Evolutionary conservation across 306 rosid genomes (phyloP), one percentile per base, ranked within the genome.

Genomic region (Quercus variabilis): DNA sequence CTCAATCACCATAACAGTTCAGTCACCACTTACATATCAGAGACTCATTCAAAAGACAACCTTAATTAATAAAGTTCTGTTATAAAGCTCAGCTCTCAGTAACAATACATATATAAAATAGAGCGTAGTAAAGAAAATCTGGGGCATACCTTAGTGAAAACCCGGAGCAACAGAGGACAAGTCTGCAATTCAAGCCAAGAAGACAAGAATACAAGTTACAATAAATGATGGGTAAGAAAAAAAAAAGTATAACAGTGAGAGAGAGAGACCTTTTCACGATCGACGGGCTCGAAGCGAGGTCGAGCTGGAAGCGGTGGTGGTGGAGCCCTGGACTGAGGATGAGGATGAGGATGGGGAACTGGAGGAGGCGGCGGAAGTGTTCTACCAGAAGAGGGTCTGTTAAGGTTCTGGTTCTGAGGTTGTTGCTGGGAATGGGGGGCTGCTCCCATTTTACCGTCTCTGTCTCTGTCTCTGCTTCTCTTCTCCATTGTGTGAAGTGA

Each of bases 101-200:
- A 59, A 59, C 3, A 59, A 28, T 9, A 11, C 3, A 59, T 9
- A 58, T 23, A 13, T 11, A n/a, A 59, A 59, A 59, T 10, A 59
- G 31, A 59, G 4, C 30, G 64, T 21, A 3, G 54, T 3, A 31
- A 71, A 55, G 15, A 4, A 13, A 65, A 30, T 73, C 52, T 7
- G 74, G 17, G 23, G 9, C 83, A 25, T 86, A 93, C 95, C 98
- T 90, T 93, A 1, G 99, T 93, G 86, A 95, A 93, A 41, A 95
- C 99, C 75, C 98, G 91, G 55, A 95, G 96, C 58, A 95, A 80
- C 35, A 95, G 84, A 31, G 98, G 99, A 69, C 99, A 95, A 19
- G 93, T 95, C 98, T 94, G 93, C 38, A 82, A 64, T 55, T 38
- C 17, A 26, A 23, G 21, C 10, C 23, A 72, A 49, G 17, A 71